phyloP scores from a whole-genome alignment of 164 flowering plant genomes.

The Tetrastigma voinierianum region DNA sequence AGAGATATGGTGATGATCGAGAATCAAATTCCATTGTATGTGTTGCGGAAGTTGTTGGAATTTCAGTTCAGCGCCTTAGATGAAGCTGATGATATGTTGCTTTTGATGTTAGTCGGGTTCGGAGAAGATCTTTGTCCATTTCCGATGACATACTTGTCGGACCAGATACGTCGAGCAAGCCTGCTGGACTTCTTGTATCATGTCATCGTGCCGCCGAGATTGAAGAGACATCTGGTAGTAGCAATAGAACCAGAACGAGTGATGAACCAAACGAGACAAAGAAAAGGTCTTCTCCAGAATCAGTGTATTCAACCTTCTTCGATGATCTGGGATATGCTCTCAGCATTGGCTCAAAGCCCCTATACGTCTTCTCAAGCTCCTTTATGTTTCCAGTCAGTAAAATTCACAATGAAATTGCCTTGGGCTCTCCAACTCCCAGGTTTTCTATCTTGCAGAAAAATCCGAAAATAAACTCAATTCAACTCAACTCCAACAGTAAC shows the following conservation, averaged over 20 bases:
- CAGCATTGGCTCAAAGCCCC: slow-evolving; percentile 18
- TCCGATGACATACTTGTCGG: slow-evolving; percentile 17
- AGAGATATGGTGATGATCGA: slow-evolving; percentile 52
- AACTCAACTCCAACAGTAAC: neutral
- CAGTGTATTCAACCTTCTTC: slow-evolving; percentile 10
- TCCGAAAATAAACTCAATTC: slow-evolving; percentile 16
- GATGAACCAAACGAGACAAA: neutral
- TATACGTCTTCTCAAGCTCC: slow-evolving; percentile 12
- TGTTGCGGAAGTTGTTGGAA: slow-evolving; percentile 30
- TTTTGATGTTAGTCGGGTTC: slow-evolving; percentile 31
- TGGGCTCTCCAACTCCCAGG: slow-evolving; percentile 37
- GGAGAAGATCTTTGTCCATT: slow-evolving; percentile 45
- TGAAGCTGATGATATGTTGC: slow-evolving; percentile 27
- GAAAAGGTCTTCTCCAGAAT: neutral
- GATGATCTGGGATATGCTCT: slow-evolving; percentile 18
- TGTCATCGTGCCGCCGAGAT: slow-evolving; percentile 27
- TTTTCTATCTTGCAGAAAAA: slow-evolving; percentile 20
- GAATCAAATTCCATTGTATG: slow-evolving; percentile 57
- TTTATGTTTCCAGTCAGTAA: slow-evolving; percentile 15
- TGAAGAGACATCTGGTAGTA: slow-evolving; percentile 2
- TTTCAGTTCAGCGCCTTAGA: slow-evolving; percentile 24
- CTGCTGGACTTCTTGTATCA: slow-evolving; percentile 42
- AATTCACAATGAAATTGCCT: slow-evolving; percentile 26
- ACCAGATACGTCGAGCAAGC: slow-evolving; percentile 14
- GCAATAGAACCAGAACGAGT: slow-evolving; percentile 11